These are phyloP conservation scores for Quercus tomentella DNA, from an alignment of 331 rosid species.

Conservation along the genomic window DNA sequence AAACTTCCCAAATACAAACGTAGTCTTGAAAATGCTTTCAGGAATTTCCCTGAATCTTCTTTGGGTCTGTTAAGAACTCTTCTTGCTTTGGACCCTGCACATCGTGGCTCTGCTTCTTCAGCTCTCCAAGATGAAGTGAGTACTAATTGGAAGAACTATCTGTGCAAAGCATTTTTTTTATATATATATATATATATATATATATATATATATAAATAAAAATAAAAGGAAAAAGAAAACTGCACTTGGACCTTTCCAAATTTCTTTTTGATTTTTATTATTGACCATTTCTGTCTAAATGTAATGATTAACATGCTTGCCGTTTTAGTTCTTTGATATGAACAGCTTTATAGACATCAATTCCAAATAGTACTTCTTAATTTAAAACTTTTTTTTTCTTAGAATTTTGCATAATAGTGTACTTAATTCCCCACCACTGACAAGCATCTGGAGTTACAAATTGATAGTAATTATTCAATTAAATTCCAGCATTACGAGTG, in stretches of 20 bases:
- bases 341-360: too few species aligned
- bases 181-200: too few species aligned
- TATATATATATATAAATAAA: too few species aligned
- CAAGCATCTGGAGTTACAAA: too few species aligned
- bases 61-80: slow-evolving; percentile 65
- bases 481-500: not conserved
- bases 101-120: slow-evolving; percentile 63
- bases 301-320: not conserved
- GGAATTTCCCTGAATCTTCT: slow-evolving; percentile 64
- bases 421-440: too few species aligned
- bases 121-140: slow-evolving; percentile 71
- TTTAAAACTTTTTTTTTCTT: too few species aligned
- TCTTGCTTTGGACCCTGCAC: slow-evolving; percentile 75
- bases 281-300: too few species aligned
- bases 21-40: slow-evolving; percentile 55
- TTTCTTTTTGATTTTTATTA: not conserved
- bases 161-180: not conserved
- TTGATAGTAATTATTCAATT: too few species aligned
- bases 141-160: not conserved
- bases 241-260: not conserved
- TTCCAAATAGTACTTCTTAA: too few species aligned
- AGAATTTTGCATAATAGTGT: too few species aligned
- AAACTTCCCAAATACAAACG: slow-evolving; percentile 73
- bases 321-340: too few species aligned
- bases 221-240: not conserved